A percentile compares a stretch with the other conserved stretches of the same genome.
These are phyloP conservation scores for Morella rubra DNA, from an alignment of 306 rosid genomes.

Conservation along the genomic window DNA sequence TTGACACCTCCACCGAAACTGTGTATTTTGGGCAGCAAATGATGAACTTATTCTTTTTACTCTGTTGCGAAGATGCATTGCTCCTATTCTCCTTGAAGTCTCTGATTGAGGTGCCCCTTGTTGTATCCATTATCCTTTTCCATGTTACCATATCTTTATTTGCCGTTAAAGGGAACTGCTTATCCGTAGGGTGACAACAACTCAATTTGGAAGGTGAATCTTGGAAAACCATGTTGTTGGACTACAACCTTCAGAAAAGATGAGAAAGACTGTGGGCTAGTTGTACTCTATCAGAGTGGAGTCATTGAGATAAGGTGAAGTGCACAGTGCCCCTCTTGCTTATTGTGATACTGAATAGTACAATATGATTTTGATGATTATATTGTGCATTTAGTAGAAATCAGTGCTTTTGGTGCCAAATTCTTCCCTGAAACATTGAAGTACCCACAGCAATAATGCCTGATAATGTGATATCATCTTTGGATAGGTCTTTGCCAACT, in stretches of 20 bases:
- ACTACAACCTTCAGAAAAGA: conserved; percentile 61
- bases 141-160: conserved; percentile 19
- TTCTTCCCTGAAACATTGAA: not conserved
- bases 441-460: not conserved
- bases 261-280: conserved; percentile 55
- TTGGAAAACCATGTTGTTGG: conserved; percentile 72
- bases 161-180: conserved; percentile 30
- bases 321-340: conserved; percentile 23
- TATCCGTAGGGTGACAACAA: conserved; percentile 54
- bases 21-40: conserved; percentile 37
- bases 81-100: conserved; percentile 52
- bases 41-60: conserved; percentile 46
- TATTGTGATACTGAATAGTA: conserved; percentile 9
- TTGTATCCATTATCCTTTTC: conserved; percentile 27
- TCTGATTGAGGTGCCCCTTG: conserved; percentile 56
- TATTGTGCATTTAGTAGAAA: conserved; percentile 13
- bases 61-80: conserved; percentile 69
- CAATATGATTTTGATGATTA: conserved; percentile 2
- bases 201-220: conserved; percentile 54
- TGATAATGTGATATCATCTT: conserved; percentile 26
- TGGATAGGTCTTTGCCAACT: conserved; percentile 71
- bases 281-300: conserved; percentile 69
- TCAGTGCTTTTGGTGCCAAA: conserved; percentile 18
- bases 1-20: conserved; percentile 31
- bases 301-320: conserved; percentile 80